Evolutionary conservation across 2,329 filamentous ascomycete genomes (phyloP).

Genomic region (Paraconiothyrium sp.): DNA sequence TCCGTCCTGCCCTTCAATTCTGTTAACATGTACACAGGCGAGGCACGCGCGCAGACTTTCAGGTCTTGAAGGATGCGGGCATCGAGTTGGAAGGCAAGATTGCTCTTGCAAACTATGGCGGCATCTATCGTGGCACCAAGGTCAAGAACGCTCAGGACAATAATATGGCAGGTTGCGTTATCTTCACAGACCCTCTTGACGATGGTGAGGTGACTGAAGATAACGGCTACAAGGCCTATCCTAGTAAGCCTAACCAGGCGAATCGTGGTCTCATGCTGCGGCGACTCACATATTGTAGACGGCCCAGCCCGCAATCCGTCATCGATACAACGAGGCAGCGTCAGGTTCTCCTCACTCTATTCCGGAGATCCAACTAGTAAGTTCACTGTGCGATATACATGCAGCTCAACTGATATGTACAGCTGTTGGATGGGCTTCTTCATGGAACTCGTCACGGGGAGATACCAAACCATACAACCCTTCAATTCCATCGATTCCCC

Average conservation of each 20-base stretch:
- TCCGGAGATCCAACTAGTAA: conserved; percentile 31
- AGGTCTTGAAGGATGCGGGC: conserved; percentile 47
- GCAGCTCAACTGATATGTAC: background rate
- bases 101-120: conserved; percentile 52
- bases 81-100: conserved; percentile 56
- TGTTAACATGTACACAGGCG: conserved; percentile 19
- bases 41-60: conserved; percentile 48
- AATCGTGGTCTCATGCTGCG: background rate
- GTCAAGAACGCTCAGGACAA: conserved; percentile 55
- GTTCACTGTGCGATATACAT: background rate
- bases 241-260: conserved; percentile 18
- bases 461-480: conserved; percentile 39
- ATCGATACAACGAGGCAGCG: conserved; percentile 52
- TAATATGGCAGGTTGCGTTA: conserved; percentile 51
- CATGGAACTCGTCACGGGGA: conserved; percentile 35
- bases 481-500: conserved; percentile 47
- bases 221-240: conserved; percentile 53
- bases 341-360: conserved; percentile 68
- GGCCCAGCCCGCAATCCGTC: conserved; percentile 54
- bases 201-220: conserved; percentile 52
- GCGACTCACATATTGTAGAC: conserved; percentile 33
- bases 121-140: conserved; percentile 54
- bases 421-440: conserved; percentile 45
- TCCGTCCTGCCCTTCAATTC: background rate
- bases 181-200: conserved; percentile 53